These are phyloP conservation scores for Priceomyces haplophilus DNA, from an alignment of 805 yeast species.

Conservation along the genomic window DNA sequence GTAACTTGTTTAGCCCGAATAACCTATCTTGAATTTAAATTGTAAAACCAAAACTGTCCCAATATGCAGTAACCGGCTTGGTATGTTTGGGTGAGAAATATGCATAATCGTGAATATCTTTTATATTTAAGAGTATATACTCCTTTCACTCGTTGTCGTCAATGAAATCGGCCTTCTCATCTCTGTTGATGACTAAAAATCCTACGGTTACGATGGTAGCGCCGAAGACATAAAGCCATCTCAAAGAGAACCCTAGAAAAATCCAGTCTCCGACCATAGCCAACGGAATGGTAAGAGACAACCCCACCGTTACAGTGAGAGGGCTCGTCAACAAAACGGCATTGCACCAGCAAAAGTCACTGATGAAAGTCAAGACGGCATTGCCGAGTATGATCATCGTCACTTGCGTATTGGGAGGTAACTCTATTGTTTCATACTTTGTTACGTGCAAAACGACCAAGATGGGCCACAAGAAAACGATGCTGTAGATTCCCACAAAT, in stretches of 20 bases:
- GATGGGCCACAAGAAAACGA: slow-evolving; percentile 79
- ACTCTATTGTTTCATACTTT: slow-evolving; percentile 67
- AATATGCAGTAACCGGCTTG: too few relatives aligned
- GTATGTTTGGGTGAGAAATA: too few relatives aligned
- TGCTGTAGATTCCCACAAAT: slow-evolving; percentile 84
- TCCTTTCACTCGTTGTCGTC: not conserved
- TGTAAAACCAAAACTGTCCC: too few relatives aligned
- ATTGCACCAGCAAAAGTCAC: slow-evolving; percentile 94
- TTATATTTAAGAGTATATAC: not conserved
- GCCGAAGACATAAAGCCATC: slow-evolving; percentile 67
- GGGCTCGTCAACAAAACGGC: slow-evolving; percentile 94
- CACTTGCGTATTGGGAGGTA: slow-evolving; percentile 57
- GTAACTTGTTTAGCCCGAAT: too few relatives aligned
- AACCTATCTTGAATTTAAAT: too few relatives aligned
- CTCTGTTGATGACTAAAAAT: slow-evolving; percentile 77
- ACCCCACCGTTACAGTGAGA: slow-evolving; percentile 90
- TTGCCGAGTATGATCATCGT: slow-evolving; percentile 46
- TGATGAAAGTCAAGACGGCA: slow-evolving; percentile 73
- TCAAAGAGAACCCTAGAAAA: slow-evolving; percentile 60
- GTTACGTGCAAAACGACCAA: slow-evolving; percentile 59
- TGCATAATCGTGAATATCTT: too few relatives aligned
- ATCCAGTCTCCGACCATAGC: slow-evolving; percentile 90
- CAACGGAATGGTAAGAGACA: slow-evolving; percentile 88
- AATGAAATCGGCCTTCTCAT: slow-evolving; percentile 61
- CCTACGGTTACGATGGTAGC: slow-evolving; percentile 79